These are phyloP conservation scores for Evernia prunastri DNA, from an alignment of 495 filamentous ascomycete genomes.

Conservation along the genomic window DNA sequence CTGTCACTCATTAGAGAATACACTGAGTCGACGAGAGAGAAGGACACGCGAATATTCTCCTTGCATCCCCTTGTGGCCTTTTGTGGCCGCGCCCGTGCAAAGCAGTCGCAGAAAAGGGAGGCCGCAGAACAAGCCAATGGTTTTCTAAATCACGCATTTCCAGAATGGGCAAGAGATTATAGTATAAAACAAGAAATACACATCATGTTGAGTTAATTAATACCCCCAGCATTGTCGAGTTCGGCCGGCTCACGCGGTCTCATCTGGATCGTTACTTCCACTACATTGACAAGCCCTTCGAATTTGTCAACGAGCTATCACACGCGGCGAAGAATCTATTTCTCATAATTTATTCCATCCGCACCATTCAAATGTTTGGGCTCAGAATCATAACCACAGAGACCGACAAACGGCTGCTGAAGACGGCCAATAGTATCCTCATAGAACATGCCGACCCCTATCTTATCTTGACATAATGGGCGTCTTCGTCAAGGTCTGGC, in stretches of 20 bases:
- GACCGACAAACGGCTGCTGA: not conserved
- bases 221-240: not conserved
- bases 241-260: not conserved
- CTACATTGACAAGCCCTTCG: not conserved
- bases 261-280: not conserved
- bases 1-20: slow-evolving; percentile 9
- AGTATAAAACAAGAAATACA: not conserved
- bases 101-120: slow-evolving; percentile 8
- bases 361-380: not conserved
- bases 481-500: not conserved
- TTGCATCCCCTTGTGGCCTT: slow-evolving; percentile 11
- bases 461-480: not conserved
- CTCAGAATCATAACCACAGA: not conserved
- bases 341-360: not conserved
- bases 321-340: not conserved
- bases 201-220: not conserved
- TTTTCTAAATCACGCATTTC: slow-evolving; percentile 16
- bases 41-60: slow-evolving; percentile 6
- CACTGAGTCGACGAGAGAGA: slow-evolving; percentile 1
- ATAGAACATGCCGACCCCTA: not conserved
- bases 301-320: not conserved
- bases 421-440: not conserved
- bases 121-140: slow-evolving; percentile 10
- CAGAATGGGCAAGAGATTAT: not conserved
- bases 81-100: slow-evolving; percentile 9